Conservation (phyloP, 352 stramenopile genomes). For the Halophytophthora batemanensis region DNA sequence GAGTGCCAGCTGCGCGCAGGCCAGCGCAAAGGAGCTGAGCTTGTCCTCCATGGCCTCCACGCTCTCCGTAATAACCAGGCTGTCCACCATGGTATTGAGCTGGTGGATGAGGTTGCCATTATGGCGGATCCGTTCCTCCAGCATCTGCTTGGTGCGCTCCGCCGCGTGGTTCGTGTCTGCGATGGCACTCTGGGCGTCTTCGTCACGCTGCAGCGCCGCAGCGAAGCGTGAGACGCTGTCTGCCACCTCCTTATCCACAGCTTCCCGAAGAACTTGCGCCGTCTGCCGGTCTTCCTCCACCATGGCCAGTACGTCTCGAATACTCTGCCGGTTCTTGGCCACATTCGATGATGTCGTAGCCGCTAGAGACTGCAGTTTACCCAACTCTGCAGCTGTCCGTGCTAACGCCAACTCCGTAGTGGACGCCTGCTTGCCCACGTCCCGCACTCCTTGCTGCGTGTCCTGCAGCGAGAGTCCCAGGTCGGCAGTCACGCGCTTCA, state of each 20-base stretch:
- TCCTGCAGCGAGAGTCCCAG: slow-evolving; percentile 43
- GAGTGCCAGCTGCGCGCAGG: slow-evolving; percentile 41
- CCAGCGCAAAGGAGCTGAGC: slow-evolving; percentile 39
- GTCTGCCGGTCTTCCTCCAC: slow-evolving; percentile 33
- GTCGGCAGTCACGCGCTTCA: slow-evolving; percentile 36
- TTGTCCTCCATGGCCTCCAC: slow-evolving; percentile 61
- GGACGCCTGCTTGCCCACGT: slow-evolving; percentile 37
- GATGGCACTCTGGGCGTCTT: slow-evolving; percentile 29
- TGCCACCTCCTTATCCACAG: slow-evolving; percentile 31
- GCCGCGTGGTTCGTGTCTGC: slow-evolving; percentile 18
- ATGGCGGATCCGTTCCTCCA: slow-evolving; percentile 43
- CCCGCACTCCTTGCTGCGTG: slow-evolving; percentile 41
- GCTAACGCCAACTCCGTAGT: slow-evolving; percentile 40
- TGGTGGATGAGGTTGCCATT: slow-evolving; percentile 66
- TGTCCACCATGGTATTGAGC: slow-evolving; percentile 64
- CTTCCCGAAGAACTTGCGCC: slow-evolving; percentile 16
- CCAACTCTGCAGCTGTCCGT: slow-evolving; percentile 44
- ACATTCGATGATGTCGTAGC: slow-evolving; percentile 36
- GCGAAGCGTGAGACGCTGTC: slow-evolving; percentile 22
- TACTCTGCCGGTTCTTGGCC: slow-evolving; percentile 37
- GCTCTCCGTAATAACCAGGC: slow-evolving; percentile 54
- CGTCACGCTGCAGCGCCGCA: slow-evolving; percentile 24
- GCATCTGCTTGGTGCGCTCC: slow-evolving; percentile 22
- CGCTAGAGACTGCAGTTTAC: slow-evolving; percentile 43
- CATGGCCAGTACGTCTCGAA: slow-evolving; percentile 31